Base-by-base conservation (phyloP, 2,329 filamentous ascomycete species). In the Aureobasidium pullulans region DNA sequence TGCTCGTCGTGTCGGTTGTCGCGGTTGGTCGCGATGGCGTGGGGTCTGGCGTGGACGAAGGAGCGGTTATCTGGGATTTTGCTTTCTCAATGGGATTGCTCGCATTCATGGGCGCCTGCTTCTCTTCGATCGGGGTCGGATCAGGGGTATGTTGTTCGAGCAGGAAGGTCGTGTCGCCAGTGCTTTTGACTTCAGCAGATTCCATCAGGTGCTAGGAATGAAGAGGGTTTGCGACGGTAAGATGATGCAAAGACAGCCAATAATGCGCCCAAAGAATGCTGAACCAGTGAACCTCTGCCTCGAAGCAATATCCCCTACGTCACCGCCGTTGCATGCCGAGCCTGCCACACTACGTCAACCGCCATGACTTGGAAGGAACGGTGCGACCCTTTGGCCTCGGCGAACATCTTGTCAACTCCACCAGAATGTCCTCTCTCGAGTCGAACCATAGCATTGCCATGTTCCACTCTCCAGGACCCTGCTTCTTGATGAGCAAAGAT, bases 101-200 rank as follows among this genome's bases (percentile, higher is more conserved):
- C 31, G 36, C 40, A 16, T 6, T 16, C 40, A 46, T 56, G 28
- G 52, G 40, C n/a, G 52, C 40, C 29, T 56, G 23, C 11, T 46
- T 46, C 13, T 56, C 40, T 34, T 56, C 52, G 16, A 44, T 16
- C 3, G 52, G 52, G 31, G 52, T 56, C 6, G 52, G 11, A 4
- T 56, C 52, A 8, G 52, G 52, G 2, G 52, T 48, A n/a, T 58
- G 43, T 34, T 58, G 54, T 36, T 59, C 56, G 16, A 59, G 37
- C 44, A 59, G 31, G n/a, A 59, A 59, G 29, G 56, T 50, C 37
- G 56, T 59, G 56, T 59, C 56, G 28, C 56, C 56, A 13, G 56
- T 37, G 29, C 56, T 59, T 50, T 36, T 31, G n/a, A 59, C 44
- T 59, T 57, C 29, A 6, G 43, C 31, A 57, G 53, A 15, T 31